phyloP scores from a whole-genome alignment of 352 stramenopile genomes.

The Phytophthora ramorum region DNA sequence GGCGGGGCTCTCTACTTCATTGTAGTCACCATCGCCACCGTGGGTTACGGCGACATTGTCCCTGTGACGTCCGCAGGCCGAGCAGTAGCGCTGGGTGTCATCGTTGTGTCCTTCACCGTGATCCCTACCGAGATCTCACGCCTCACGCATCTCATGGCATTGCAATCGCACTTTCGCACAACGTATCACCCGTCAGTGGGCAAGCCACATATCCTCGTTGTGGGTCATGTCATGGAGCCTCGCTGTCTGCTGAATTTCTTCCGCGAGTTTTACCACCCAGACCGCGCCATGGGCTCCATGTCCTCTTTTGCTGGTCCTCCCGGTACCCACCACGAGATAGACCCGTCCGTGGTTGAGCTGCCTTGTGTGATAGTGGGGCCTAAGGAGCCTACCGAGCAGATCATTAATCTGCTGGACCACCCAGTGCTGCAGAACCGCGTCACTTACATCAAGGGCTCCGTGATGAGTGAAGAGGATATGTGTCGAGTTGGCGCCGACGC shows the following conservation, averaged over 20 bases:
- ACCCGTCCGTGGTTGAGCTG: constrained; percentile 47
- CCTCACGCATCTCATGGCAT: constrained; percentile 60
- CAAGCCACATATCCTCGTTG: constrained; percentile 64
- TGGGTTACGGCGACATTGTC: constrained; percentile 63
- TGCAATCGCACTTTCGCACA: constrained; percentile 71
- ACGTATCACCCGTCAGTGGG: constrained; percentile 58
- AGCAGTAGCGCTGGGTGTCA: constrained; percentile 52
- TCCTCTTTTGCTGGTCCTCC: constrained; percentile 14
- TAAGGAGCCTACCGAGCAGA: constrained; percentile 54
- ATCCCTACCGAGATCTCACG: constrained; percentile 62
- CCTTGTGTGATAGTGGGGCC: constrained; percentile 66
- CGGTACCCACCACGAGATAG: constrained; percentile 14
- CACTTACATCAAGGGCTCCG: constrained; percentile 69
- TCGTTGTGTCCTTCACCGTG: constrained; percentile 65
- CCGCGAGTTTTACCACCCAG: constrained; percentile 67
- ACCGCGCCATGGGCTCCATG: constrained; percentile 44
- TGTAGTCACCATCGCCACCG: constrained; percentile 62
- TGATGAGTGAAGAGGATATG: constrained; percentile 73
- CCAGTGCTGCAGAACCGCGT: constrained; percentile 66
- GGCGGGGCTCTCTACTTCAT: constrained; percentile 70
- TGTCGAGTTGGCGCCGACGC: constrained; percentile 61
- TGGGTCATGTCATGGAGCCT: constrained; percentile 61
- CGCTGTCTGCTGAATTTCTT: constrained; percentile 67
- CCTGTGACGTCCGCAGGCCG: constrained; percentile 52
- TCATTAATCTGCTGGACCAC: constrained; percentile 65